phyloP scores from a whole-genome alignment of 129 eudicot genomes.

The Scalesia atractyloides region DNA sequence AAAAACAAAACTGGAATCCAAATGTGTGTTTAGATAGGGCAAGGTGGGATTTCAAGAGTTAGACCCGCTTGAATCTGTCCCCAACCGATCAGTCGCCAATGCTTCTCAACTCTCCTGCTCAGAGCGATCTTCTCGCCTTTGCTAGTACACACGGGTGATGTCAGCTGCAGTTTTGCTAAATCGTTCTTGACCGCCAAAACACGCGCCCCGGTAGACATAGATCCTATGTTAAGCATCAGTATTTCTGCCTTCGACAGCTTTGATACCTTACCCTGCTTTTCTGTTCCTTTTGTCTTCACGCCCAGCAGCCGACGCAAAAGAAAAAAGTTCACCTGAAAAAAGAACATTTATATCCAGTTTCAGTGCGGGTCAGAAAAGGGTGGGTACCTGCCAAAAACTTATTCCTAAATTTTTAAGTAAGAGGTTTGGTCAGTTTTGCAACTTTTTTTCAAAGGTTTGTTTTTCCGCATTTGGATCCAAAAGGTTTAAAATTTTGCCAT shows the following conservation, averaged over 20 bases:
- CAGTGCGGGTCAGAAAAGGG: too few relatives aligned
- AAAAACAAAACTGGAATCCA: conserved; percentile 45
- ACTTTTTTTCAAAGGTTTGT: too few relatives aligned
- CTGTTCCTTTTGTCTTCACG: conserved; percentile 92
- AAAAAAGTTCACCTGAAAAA: conserved; percentile 80
- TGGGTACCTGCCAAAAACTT: too few relatives aligned
- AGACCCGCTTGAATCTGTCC: conserved; percentile 96
- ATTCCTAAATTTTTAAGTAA: too few relatives aligned
- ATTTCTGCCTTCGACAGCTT: conserved; percentile 83
- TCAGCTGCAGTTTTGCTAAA: conserved; percentile 85
- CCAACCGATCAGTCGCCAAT: conserved; percentile 99
- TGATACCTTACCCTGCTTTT: conserved; percentile 88
- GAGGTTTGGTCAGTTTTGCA: too few relatives aligned
- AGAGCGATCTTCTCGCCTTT: conserved; percentile 93
- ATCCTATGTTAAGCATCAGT: conserved; percentile 92
- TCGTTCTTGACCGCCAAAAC: conserved; percentile 89
- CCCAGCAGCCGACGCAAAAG: conserved; percentile 84
- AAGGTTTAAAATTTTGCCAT: too few relatives aligned
- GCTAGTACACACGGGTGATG: conserved; percentile 99
- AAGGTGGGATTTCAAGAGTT: conserved; percentile 93
- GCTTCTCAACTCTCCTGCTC: conserved; percentile 93
- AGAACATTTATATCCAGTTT: too few relatives aligned
- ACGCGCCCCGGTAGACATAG: conserved; percentile 97
- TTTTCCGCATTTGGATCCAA: too few relatives aligned
- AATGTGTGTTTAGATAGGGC: conserved; percentile 56